Conservation (phyloP, 768 basidiomycete genomes). For the Tulasnella sp. region DNA sequence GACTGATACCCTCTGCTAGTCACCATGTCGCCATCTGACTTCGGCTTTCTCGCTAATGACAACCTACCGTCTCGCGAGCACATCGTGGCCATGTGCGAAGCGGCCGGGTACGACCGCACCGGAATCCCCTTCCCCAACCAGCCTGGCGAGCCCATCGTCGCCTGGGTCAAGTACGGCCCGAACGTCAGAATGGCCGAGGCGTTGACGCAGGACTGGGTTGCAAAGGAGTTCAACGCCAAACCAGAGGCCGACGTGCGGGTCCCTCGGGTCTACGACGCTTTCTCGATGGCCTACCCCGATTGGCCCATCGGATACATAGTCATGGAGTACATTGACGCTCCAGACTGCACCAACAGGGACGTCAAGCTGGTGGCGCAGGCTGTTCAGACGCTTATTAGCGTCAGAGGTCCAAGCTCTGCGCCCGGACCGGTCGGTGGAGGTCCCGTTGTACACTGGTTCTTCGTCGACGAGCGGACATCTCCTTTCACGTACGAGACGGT, state of each 20-base stretch:
- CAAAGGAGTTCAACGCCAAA: neutral
- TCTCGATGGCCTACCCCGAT: neutral
- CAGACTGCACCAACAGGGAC: neutral
- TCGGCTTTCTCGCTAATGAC: neutral
- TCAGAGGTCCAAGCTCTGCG: neutral
- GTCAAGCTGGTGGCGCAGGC: neutral
- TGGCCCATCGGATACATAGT: neutral
- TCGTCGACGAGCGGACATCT: neutral
- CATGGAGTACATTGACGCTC: constrained; percentile 6
- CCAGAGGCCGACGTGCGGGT: neutral
- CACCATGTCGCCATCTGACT: neutral
- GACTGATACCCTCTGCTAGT: neutral
- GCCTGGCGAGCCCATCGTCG: neutral
- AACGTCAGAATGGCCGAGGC: constrained; percentile 2
- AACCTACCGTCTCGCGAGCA: constrained; percentile 2
- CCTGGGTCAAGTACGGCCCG: constrained; percentile 13
- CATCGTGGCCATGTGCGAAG: neutral
- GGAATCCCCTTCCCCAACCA: neutral
- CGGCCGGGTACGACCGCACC: neutral
- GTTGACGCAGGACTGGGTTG: neutral
- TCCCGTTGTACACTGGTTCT: neutral
- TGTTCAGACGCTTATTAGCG: constrained; percentile 7
- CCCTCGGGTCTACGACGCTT: neutral
- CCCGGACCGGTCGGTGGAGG: constrained; percentile 7
- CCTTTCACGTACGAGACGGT: neutral